phyloP scores from a whole-genome alignment of 306 rosid species.

The Spatholobus suberectus region DNA sequence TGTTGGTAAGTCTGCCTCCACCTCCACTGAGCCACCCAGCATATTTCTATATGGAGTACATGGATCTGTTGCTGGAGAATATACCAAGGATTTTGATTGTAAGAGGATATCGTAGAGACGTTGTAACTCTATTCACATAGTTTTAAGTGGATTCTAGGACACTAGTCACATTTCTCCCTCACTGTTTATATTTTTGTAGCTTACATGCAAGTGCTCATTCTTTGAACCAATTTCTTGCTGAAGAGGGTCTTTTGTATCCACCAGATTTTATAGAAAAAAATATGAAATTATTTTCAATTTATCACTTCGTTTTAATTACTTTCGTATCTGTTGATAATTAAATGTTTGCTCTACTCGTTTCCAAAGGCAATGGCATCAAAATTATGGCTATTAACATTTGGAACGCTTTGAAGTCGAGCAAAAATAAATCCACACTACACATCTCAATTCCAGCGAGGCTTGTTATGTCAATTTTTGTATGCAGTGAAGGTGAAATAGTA shows the following conservation, averaged over 20 bases:
- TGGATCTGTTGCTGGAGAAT: slow-evolving; percentile 98
- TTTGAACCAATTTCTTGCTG: slow-evolving; percentile 53
- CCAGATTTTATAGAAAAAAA: slow-evolving; percentile 44
- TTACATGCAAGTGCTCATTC: slow-evolving; percentile 61
- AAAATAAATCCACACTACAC: background rate
- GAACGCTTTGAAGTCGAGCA: background rate
- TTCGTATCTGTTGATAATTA: slow-evolving; percentile 14
- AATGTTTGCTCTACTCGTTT: background rate
- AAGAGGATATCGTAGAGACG: slow-evolving; percentile 96
- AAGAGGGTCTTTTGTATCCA: slow-evolving; percentile 51
- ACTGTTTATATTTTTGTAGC: slow-evolving; percentile 56
- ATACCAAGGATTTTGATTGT: slow-evolving; percentile 92
- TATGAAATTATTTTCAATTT: slow-evolving; percentile 43
- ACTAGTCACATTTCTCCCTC: slow-evolving; percentile 44
- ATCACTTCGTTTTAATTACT: slow-evolving; percentile 25
- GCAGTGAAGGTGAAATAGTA: background rate
- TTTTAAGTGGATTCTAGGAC: slow-evolving; percentile 50
- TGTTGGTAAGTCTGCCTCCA: slow-evolving; percentile 93
- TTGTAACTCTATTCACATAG: slow-evolving; percentile 93
- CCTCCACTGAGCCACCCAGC: slow-evolving; percentile 91
- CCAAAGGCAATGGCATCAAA: background rate
- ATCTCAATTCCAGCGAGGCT: background rate
- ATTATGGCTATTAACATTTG: background rate
- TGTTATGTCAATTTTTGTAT: background rate
- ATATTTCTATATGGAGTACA: slow-evolving; percentile 96